Conservation (phyloP, 805 yeast species). For the Yarrowia hollandica region DNA sequence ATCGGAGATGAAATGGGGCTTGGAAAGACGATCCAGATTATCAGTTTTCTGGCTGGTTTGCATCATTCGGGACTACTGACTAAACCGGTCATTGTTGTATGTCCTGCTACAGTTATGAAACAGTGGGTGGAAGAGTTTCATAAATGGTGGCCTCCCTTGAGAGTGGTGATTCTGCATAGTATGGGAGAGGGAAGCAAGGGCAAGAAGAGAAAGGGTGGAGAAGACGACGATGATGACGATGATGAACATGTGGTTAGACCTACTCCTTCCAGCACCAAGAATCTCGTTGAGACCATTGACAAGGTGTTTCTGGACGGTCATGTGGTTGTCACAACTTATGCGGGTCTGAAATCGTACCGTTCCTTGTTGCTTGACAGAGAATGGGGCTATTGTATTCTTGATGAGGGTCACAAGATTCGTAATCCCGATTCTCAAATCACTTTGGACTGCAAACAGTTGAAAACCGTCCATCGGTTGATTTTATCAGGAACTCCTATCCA, state of each 20-base stretch:
- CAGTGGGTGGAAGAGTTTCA: constrained; percentile 98
- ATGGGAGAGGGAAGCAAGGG: constrained; percentile 82
- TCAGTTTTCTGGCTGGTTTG: constrained; percentile 85
- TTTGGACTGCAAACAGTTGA: constrained; percentile 76
- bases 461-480: constrained; percentile 82
- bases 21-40: constrained; percentile 92
- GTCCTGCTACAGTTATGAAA: constrained; percentile 93
- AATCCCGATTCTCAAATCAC: constrained; percentile 92
- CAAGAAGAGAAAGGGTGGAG: constrained; percentile 33
- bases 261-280: constrained; percentile 40
- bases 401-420: constrained; percentile 95
- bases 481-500: constrained; percentile 97
- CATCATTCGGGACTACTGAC: constrained; percentile 75
- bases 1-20: constrained; percentile 98
- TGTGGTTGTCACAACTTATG: constrained; percentile 87
- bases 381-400: constrained; percentile 91
- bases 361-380: constrained; percentile 59
- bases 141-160: constrained; percentile 95
- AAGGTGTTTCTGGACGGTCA: constrained; percentile 70
- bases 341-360: constrained; percentile 72
- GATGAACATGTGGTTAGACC: constrained; percentile 23
- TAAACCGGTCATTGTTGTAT: constrained; percentile 81
- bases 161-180: constrained; percentile 84
- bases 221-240: neutral
- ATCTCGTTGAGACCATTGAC: constrained; percentile 53